These are phyloP conservation scores for Termitomyces sp. DNA, from an alignment of 768 basidiomycete species.

Conservation along the genomic window DNA sequence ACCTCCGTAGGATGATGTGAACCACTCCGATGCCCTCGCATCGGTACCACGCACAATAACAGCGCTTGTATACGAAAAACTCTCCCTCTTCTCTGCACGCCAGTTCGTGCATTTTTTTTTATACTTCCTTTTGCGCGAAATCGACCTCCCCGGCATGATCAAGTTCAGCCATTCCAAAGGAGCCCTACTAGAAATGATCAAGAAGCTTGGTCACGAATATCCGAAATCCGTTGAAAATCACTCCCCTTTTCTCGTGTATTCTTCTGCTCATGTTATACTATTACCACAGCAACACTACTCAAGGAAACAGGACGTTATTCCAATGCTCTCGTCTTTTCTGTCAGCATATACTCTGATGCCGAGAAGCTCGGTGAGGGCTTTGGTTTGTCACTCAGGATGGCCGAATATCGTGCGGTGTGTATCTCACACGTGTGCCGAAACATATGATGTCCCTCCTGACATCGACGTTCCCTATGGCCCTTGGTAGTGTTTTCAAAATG, in stretches of 20 bases:
- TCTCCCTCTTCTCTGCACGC: conserved; percentile 81
- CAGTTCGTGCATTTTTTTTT: conserved; percentile 86
- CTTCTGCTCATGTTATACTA: background rate
- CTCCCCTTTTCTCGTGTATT: background rate
- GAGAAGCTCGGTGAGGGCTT: conserved; percentile 93
- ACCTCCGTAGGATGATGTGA: conserved; percentile 40
- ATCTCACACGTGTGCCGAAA: no score
- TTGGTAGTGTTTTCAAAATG: conserved; percentile 46
- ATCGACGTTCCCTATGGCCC: conserved; percentile 58
- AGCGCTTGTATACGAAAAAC: conserved; percentile 83
- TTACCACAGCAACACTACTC: conserved; percentile 37
- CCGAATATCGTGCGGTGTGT: conserved; percentile 91
- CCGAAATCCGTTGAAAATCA: conserved; percentile 53
- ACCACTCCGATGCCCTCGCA: conserved; percentile 85
- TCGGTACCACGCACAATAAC: conserved; percentile 83
- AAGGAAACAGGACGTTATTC: conserved; percentile 91
- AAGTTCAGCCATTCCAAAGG: conserved; percentile 82
- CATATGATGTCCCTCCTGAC: conserved; percentile 67
- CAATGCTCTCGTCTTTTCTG: conserved; percentile 88
- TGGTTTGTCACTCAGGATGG: conserved; percentile 91
- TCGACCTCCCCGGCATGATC: conserved; percentile 74
- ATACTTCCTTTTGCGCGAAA: conserved; percentile 80
- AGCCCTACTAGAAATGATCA: conserved; percentile 66
- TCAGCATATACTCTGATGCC: conserved; percentile 80
- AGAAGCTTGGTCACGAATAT: conserved; percentile 59